Base-by-base conservation (phyloP, 2,329 filamentous ascomycete genomes). In the Amauroascus verrucosus region DNA sequence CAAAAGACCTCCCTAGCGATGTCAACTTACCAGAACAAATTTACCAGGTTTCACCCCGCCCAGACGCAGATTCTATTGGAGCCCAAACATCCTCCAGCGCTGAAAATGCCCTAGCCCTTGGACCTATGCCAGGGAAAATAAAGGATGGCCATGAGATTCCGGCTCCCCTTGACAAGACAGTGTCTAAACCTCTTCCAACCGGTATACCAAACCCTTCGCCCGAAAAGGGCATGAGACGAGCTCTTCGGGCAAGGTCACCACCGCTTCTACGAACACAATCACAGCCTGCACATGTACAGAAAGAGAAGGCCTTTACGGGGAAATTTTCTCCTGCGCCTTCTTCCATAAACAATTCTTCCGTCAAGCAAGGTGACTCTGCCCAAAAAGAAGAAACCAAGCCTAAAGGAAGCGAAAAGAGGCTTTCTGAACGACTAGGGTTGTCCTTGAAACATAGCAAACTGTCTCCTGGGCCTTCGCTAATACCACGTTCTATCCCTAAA, bases 401-500 rank as follows among this genome's bases (percentile, higher is more conserved):
- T 24, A 71, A 68, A 51, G 57, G 66, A 7, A 73, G 65, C 1
- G 87, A 95, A 57, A 91, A 87, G 69, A 88, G 87, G 62, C 74
- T 95, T 53, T 81, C 81, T 13, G 88, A 88, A 59, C 81, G 84
- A 52, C 72, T 89, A 11, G 83, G 82, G 0, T 70, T 91, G 1
- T 76, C 75, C 26, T 70, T 87, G 54, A 91, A 89, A 63, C 70
- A 72, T 54, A 65, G 70, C 33, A 78, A 78, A 57, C 63, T 73
- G 40, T 58, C 72, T 3, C 65, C 72, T 3, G 67, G 67, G 0
- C 74, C 77, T 32, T 97, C 93, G 1, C 78, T 91, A 40, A 97
- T 98, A 56, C 90, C 90, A 26, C 82, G 93, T 30, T 93, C 93
- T 24, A 81, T 95, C 26, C 82, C 85, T 48, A 64, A 67, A 48